Evolutionary conservation across 306 rosid genomes (phyloP).

Genomic region (Astragalus glycyphyllos): DNA sequence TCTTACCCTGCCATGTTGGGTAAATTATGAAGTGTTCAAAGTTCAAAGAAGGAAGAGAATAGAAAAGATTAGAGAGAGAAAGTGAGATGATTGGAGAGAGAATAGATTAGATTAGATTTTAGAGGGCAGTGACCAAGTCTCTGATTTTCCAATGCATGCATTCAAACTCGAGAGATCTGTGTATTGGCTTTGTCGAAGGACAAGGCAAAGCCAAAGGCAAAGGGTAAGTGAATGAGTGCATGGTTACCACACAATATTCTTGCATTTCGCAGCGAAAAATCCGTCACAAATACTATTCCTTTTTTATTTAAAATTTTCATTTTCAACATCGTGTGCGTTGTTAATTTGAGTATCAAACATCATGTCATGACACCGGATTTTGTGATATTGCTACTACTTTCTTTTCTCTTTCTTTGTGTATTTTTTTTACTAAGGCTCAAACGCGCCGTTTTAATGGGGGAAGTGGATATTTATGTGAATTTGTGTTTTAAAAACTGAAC

Average conservation of each 20-base stretch:
- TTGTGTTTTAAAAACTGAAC: too few species aligned
- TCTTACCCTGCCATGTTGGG: too few species aligned
- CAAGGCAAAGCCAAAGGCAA: slow-evolving; percentile 15
- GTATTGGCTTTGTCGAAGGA: slow-evolving; percentile 38
- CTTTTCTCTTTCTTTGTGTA: too few species aligned
- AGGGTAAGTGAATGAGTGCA: slow-evolving; percentile 33
- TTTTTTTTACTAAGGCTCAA: too few species aligned
- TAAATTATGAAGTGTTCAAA: neutral
- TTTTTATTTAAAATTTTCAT: too few species aligned
- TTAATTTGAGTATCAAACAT: too few species aligned
- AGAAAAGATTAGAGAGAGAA: slow-evolving; percentile 37
- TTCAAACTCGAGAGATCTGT: neutral
- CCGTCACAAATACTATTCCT: slow-evolving; percentile 42
- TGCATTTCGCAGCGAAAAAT: slow-evolving; percentile 48
- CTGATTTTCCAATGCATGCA: slow-evolving; percentile 23
- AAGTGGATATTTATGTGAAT: too few species aligned
- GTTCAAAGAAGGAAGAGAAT: slow-evolving; percentile 2
- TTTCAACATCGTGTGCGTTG: too few species aligned
- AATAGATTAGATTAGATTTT: neutral
- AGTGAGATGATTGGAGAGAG: slow-evolving; percentile 37
- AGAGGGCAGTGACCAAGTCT: slow-evolving; percentile 55
- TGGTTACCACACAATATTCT: slow-evolving; percentile 58
- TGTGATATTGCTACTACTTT: too few species aligned
- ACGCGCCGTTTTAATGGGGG: too few species aligned
- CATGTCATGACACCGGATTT: too few species aligned